Evolutionary conservation across 208 protist species (phyloP).

Genomic region (Crithidia expoeki): DNA sequence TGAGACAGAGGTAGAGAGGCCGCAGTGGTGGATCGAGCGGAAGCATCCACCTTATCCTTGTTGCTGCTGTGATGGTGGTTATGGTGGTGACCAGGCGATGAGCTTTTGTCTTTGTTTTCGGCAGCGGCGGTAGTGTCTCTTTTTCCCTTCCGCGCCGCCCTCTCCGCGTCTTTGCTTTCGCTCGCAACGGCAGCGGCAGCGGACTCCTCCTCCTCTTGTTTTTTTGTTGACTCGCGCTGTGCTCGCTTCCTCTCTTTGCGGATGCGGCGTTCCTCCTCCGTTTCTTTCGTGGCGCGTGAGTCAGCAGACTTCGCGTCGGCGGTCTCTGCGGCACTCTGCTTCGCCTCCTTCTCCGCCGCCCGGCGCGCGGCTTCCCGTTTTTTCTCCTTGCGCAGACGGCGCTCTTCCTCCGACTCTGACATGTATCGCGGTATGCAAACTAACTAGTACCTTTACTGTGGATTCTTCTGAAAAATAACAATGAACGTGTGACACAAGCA

Average conservation of each 20-base stretch:
- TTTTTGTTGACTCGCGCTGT: slow-evolving; percentile 45
- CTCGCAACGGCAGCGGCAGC: slow-evolving; percentile 9
- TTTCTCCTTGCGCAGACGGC: slow-evolving; percentile 52
- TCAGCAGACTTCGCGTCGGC: background rate
- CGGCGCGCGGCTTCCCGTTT: slow-evolving; percentile 42
- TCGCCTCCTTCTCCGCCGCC: slow-evolving; percentile 35
- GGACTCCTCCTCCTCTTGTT: slow-evolving; percentile 22
- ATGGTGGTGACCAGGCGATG: background rate
- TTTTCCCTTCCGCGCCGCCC: slow-evolving; percentile 19
- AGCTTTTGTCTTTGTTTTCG: background rate
- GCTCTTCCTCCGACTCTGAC: slow-evolving; percentile 42
- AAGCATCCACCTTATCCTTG: background rate
- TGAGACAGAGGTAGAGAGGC: background rate
- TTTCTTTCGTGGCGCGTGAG: slow-evolving; percentile 43
- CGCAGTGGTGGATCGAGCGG: background rate
- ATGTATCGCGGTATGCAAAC: no score
- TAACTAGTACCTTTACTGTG: no score
- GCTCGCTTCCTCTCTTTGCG: slow-evolving; percentile 69
- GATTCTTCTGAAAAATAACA: no score
- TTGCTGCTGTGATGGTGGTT: background rate
- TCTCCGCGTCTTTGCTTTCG: slow-evolving; percentile 27
- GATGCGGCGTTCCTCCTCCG: slow-evolving; percentile 72
- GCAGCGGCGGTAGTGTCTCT: background rate
- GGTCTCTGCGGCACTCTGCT: slow-evolving; percentile 7
- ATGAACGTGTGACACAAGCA: no score